phyloP scores from a whole-genome alignment of 352 stramenopile species.

The Pythium myriotylum region DNA sequence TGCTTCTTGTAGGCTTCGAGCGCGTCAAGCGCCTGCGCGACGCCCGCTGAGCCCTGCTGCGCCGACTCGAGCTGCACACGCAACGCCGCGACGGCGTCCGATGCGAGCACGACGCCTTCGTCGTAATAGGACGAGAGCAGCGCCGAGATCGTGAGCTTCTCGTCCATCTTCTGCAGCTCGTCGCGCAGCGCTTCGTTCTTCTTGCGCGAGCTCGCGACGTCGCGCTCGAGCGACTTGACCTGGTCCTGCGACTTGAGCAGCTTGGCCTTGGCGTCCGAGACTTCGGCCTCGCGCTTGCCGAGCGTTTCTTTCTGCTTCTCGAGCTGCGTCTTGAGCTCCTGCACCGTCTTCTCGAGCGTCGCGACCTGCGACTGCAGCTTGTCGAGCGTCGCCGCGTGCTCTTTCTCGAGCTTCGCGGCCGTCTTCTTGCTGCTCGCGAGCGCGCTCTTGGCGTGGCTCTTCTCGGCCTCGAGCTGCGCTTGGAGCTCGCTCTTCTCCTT shows the following conservation, averaged over 20 bases:
- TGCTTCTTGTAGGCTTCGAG: constrained; percentile 53
- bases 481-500: constrained; percentile 37
- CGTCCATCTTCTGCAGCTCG: constrained; percentile 53
- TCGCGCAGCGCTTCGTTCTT: constrained; percentile 63
- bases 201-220: constrained; percentile 55
- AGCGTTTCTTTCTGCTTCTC: constrained; percentile 34
- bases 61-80: constrained; percentile 46
- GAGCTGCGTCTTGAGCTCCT: constrained; percentile 37
- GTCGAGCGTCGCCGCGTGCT: constrained; percentile 34
- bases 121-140: constrained; percentile 83
- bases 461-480: constrained; percentile 32
- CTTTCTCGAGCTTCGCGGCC: constrained; percentile 11
- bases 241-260: constrained; percentile 40
- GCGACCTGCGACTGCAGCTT: constrained; percentile 38
- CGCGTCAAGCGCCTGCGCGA: constrained; percentile 56
- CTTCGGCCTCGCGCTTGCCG: constrained; percentile 32
- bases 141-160: constrained; percentile 64
- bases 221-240: constrained; percentile 44
- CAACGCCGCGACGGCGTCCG: constrained; percentile 36
- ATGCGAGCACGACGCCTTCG: constrained; percentile 62
- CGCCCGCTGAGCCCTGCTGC: constrained; percentile 40
- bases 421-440: constrained; percentile 28
- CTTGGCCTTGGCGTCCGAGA: constrained; percentile 29
- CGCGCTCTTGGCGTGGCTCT: constrained; percentile 20
- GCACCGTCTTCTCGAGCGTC: constrained; percentile 32